Evolutionary conservation across 768 basidiomycete species (phyloP).

Genomic region (Podaxis sp.): DNA sequence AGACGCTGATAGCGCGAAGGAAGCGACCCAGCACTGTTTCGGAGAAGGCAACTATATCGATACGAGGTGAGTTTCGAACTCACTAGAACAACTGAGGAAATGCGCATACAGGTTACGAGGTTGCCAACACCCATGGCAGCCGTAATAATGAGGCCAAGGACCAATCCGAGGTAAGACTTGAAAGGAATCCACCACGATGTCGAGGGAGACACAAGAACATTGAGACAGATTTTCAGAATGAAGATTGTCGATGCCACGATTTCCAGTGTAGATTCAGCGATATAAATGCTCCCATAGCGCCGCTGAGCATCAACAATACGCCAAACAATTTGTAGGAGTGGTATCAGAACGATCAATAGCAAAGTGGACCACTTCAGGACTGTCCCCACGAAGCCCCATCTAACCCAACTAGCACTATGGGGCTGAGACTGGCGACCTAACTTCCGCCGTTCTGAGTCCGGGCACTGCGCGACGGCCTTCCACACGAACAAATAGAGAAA

Average conservation of each 20-base stretch:
- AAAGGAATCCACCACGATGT: conserved; percentile 42
- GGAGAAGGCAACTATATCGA: conserved; percentile 56
- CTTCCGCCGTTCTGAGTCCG: conserved; percentile 26
- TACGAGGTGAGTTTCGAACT: not conserved
- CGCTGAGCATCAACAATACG: conserved; percentile 42
- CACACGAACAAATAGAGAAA: conserved; percentile 68
- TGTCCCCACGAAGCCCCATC: conserved; percentile 58
- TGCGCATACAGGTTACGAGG: conserved; percentile 52
- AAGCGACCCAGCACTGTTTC: conserved; percentile 71
- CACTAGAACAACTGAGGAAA: conserved; percentile 13
- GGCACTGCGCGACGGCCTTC: conserved; percentile 59
- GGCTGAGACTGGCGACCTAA: not conserved
- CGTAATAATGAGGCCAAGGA: conserved; percentile 52
- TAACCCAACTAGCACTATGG: conserved; percentile 64
- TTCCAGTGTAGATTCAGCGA: conserved; percentile 55
- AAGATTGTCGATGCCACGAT: conserved; percentile 57
- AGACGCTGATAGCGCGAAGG: conserved; percentile 60
- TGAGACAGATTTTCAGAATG: conserved; percentile 60
- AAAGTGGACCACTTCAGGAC: conserved; percentile 53
- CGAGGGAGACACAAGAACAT: conserved; percentile 45
- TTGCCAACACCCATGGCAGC: conserved; percentile 54
- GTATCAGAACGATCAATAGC: conserved; percentile 40
- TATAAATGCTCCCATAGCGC: conserved; percentile 46
- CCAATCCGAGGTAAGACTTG: conserved; percentile 43
- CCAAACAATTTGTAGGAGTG: conserved; percentile 64